Percentiles rank a stretch among this genome's conserved stretches.
Evolutionary conservation across 1,284 basidiomycete species (phyloP).

Genomic region (Microbotryomycetes sp.): DNA sequence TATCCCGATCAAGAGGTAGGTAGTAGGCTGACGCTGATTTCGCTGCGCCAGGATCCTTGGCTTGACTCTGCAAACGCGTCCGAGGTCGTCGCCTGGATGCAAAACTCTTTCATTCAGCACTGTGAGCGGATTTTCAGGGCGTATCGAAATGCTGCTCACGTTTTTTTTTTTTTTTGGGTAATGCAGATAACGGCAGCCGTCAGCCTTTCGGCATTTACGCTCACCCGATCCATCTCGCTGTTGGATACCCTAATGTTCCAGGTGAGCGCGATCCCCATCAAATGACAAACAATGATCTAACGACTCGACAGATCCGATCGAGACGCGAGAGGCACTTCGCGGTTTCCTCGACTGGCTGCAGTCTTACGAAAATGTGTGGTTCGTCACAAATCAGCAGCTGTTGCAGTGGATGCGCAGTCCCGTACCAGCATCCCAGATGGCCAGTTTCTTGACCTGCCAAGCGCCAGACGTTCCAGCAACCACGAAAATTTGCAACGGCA

Average conservation of each 20-base stretch:
- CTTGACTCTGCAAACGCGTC: constrained; percentile 52
- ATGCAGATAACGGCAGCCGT: constrained; percentile 54
- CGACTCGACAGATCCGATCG: constrained; percentile 47
- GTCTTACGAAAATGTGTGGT: constrained; percentile 53
- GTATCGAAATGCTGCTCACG: background rate
- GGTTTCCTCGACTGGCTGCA: constrained; percentile 75
- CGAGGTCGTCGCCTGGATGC: constrained; percentile 60
- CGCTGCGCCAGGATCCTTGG: constrained; percentile 76
- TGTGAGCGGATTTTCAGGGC: constrained; percentile 37
- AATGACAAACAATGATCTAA: constrained; percentile 12
- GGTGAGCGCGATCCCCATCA: constrained; percentile 13
- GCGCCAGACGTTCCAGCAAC: constrained; percentile 52
- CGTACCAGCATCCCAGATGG: constrained; percentile 51
- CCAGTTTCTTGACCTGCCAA: constrained; percentile 52
- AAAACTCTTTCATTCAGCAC: constrained; percentile 64
- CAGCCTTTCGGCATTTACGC: constrained; percentile 76
- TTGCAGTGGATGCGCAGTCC: constrained; percentile 68
- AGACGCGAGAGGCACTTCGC: constrained; percentile 65
- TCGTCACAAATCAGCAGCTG: constrained; percentile 42
- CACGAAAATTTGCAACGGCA: constrained; percentile 63
- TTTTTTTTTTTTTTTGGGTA: background rate
- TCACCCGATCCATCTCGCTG: constrained; percentile 70
- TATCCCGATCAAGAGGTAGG: background rate
- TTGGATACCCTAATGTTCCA: constrained; percentile 39
- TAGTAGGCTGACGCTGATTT: constrained; percentile 1